Evolutionary conservation across 192 early-diverging fungal species (phyloP).

Genomic region (Dispira simplex): DNA sequence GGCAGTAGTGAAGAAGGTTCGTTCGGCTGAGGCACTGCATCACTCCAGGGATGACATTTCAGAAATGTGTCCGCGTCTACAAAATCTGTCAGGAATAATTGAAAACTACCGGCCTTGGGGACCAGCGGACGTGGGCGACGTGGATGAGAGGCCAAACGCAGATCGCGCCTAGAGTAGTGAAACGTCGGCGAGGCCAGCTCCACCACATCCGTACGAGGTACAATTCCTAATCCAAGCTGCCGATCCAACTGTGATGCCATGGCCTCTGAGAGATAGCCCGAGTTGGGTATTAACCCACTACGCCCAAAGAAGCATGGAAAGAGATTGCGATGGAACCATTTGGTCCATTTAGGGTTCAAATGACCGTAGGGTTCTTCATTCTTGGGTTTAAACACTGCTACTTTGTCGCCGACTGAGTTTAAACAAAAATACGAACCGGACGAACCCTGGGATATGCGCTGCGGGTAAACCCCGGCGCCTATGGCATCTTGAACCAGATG

Average conservation of each 20-base stretch:
- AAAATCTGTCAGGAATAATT: slow-evolving; percentile 65
- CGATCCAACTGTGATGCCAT: slow-evolving; percentile 67
- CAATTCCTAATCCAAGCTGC: slow-evolving; percentile 54
- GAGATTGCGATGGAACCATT: slow-evolving; percentile 79
- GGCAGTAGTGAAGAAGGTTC: not conserved
- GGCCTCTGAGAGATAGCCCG: slow-evolving; percentile 84
- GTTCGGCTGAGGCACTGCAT: not conserved
- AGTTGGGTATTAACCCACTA: slow-evolving; percentile 72
- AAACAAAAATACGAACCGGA: slow-evolving; percentile 86
- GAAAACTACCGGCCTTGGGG: slow-evolving; percentile 69
- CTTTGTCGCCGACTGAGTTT: slow-evolving; percentile 51
- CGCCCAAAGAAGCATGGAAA: slow-evolving; percentile 85
- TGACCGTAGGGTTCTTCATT: slow-evolving; percentile 55
- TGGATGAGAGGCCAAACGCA: slow-evolving; percentile 20
- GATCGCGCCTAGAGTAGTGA: slow-evolving; percentile 54
- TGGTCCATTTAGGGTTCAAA: slow-evolving; percentile 75
- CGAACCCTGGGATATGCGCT: slow-evolving; percentile 52
- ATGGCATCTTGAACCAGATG: not conserved
- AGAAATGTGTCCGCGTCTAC: slow-evolving; percentile 78
- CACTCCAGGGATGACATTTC: slow-evolving; percentile 37
- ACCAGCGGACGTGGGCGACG: slow-evolving; percentile 41
- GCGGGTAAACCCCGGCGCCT: not conserved
- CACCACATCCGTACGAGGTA: slow-evolving; percentile 69
- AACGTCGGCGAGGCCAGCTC: slow-evolving; percentile 56
- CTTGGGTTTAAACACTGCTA: slow-evolving; percentile 84